A percentile compares a stretch with the other conserved stretches of the same genome.
Conservation (phyloP, 148 eudicot genomes). For the Amaranthus hypochondriacus region DNA sequence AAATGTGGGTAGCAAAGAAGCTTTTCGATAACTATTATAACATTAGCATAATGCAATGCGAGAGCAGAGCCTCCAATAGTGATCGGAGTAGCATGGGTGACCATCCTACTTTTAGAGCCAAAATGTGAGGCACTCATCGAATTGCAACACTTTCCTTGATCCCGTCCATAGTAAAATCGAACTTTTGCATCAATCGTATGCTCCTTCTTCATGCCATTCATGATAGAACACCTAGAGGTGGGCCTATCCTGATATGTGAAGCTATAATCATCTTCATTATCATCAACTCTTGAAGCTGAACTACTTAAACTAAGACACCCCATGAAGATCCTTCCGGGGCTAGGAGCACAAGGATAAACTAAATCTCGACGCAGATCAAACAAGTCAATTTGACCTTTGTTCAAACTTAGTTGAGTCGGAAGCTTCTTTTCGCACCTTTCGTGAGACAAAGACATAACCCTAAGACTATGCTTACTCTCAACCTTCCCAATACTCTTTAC, state of each 20-base stretch:
- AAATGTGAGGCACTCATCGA: slow-evolving; percentile 28
- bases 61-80: slow-evolving; percentile 90
- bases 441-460: slow-evolving; percentile 30
- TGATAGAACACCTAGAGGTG: slow-evolving; percentile 39
- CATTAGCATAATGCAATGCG: slow-evolving; percentile 86
- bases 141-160: slow-evolving; percentile 25
- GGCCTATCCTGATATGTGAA: slow-evolving; percentile 44
- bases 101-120: slow-evolving; percentile 51
- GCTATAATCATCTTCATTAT: slow-evolving; percentile 33
- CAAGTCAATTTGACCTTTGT: slow-evolving; percentile 35
- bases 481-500: slow-evolving; percentile 22
- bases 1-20: slow-evolving; percentile 76
- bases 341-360: slow-evolving; percentile 63
- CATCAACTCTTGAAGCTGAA: slow-evolving; percentile 65
- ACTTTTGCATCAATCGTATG: slow-evolving; percentile 26
- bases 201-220: slow-evolving; percentile 37
- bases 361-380: slow-evolving; percentile 45
- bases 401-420: slow-evolving; percentile 24
- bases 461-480: slow-evolving; percentile 1
- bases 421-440: slow-evolving; percentile 33
- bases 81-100: slow-evolving; percentile 49
- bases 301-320: slow-evolving; percentile 76
- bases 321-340: slow-evolving; percentile 83
- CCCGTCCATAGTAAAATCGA: slow-evolving; percentile 30
- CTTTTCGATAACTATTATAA: slow-evolving; percentile 76